A percentile compares a stretch with the other conserved stretches of the same genome.
phyloP scores from a whole-genome alignment of 495 filamentous ascomycete species.

The Lepraria neglecta region DNA sequence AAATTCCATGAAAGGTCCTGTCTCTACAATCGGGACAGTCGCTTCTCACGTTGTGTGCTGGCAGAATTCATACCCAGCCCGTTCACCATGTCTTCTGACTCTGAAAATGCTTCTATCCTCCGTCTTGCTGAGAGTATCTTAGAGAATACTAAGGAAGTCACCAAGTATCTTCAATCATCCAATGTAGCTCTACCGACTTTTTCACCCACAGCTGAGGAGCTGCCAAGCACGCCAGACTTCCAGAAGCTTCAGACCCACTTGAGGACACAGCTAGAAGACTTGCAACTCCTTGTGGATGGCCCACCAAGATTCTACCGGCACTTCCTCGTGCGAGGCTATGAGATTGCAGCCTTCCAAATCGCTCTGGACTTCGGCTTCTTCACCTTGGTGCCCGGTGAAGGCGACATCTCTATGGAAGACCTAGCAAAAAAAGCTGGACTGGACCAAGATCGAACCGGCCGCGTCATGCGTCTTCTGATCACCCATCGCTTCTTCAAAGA shows the following conservation, averaged over 20 bases:
- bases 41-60: too few species aligned
- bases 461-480: conserved; percentile 26
- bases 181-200: background rate
- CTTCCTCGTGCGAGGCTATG: conserved; percentile 22
- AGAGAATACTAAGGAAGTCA: conserved; percentile 1
- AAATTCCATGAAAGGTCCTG: too few species aligned
- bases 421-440: conserved; percentile 28
- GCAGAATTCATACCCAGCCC: too few species aligned
- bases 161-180: background rate
- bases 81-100: too few species aligned
- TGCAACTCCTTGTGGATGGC: conserved; percentile 29
- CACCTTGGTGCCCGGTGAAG: conserved; percentile 12
- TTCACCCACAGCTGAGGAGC: background rate
- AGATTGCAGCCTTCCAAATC: conserved; percentile 31
- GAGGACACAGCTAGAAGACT: conserved; percentile 14
- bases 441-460: conserved; percentile 27
- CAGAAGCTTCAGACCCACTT: background rate
- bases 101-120: too few species aligned
- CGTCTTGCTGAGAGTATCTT: conserved; percentile 3
- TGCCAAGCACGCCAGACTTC: background rate
- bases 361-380: conserved; percentile 34
- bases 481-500: conserved; percentile 33
- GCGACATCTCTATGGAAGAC: conserved; percentile 18
- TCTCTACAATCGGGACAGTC: too few species aligned
- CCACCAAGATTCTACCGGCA: conserved; percentile 18